Evolutionary conservation across 805 yeast species (phyloP).

Genomic region (Priceomyces fermenticarens): DNA sequence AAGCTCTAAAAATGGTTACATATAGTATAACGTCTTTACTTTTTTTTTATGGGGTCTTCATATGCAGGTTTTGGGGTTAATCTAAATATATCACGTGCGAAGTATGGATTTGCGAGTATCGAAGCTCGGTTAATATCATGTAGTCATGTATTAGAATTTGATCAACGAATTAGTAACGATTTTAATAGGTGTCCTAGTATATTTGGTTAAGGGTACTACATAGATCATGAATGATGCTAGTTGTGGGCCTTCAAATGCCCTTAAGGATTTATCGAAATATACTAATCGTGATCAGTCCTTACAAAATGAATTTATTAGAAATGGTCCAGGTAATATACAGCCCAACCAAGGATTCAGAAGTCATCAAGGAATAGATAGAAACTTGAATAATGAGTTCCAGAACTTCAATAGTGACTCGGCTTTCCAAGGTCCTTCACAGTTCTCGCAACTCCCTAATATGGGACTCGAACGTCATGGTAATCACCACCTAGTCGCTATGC

Average conservation of each 20-base stretch:
- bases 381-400: constrained; percentile 38
- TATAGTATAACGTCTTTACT: neutral
- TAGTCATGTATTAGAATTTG: neutral
- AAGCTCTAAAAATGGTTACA: constrained; percentile 9
- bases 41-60: neutral
- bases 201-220: neutral
- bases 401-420: constrained; percentile 19
- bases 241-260: constrained; percentile 47
- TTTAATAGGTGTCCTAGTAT: neutral
- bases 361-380: constrained; percentile 24
- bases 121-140: constrained; percentile 1
- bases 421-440: constrained; percentile 7
- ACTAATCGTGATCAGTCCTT: constrained; percentile 40
- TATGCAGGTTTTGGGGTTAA: neutral
- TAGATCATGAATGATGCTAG: constrained; percentile 13
- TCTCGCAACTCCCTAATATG: constrained; percentile 7
- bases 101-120: neutral
- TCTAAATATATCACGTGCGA: too few relatives aligned
- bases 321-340: constrained; percentile 5
- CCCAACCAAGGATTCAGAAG: constrained; percentile 12
- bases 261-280: constrained; percentile 39
- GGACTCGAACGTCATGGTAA: constrained; percentile 4
- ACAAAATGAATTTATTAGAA: constrained; percentile 26
- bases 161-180: neutral
- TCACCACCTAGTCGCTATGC: too few relatives aligned